Base-by-base conservation (phyloP, 768 basidiomycete genomes). In the Lactifluus pinguis region DNA sequence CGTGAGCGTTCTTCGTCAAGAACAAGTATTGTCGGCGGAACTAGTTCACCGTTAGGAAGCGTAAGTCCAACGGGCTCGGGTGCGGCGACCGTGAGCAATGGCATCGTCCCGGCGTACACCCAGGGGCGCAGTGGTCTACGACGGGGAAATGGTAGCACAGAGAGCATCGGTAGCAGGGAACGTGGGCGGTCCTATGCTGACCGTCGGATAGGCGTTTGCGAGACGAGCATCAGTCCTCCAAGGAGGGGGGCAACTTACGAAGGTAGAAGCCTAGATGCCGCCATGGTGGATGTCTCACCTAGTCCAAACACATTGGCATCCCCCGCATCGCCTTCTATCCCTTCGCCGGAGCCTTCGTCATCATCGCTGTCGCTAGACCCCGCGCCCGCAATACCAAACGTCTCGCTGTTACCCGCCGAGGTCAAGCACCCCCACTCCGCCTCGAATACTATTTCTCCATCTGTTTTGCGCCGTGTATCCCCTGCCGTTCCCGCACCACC, bases 1-100 rank as follows among this genome's bases (percentile, higher is more conserved):
- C 81, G 80, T 53, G 83, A 83, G 41, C 69, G 69, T 30, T 77
- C 77, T 21, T 71, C 71, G 36, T 76, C 74, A 45, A 72, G 69
- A 58, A 36, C 61, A 15, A 54, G 61, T 39, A 0, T 49, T 7
- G 47, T 49, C 50, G 69, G 71, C 44, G 76, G 78, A 53, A 60
- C 68, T 11, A 65, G 73, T 59, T 74, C 73, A 44, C 73, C 73
- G 9, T 58, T 74, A 30, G 73, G 72, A 49, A 72, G 71, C 62
- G 69, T 73, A 7, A 73, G 72, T 21, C 73, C 73, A n/a, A 70
- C 71, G 9, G 71, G 71, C n/a, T 67, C 67, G 21, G 61, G 68
- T 48, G 55, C 69, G 5, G 72, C 58, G n/a, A 62, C 70, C 47
- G 57, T 49, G 9, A 36, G 57, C 17, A 55, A 21, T 17, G 69